Evolutionary conservation across 495 filamentous ascomycete species (phyloP).

Genomic region (Hypoxylon lenormandii): DNA sequence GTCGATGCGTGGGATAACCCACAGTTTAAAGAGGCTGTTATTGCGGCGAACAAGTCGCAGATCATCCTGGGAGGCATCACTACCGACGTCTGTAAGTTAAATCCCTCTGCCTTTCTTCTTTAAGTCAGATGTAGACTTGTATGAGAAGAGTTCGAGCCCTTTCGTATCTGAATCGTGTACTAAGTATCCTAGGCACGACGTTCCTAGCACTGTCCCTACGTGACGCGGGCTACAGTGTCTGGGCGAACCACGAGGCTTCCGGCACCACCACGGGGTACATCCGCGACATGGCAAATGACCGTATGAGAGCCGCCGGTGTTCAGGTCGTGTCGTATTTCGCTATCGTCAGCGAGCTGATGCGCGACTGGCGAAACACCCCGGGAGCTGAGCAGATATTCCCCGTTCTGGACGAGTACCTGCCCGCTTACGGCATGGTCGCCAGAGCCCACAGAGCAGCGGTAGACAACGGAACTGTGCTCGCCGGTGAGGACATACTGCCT

Average conservation of each 20-base stretch:
- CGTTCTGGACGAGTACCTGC: constrained; percentile 70
- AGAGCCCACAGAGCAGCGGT: constrained; percentile 60
- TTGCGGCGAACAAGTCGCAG: constrained; percentile 73
- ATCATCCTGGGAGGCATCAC: constrained; percentile 79
- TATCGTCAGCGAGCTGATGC: constrained; percentile 79
- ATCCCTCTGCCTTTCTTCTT: constrained; percentile 10
- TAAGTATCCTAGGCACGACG: constrained; percentile 62
- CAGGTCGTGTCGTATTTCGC: constrained; percentile 72
- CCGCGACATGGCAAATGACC: constrained; percentile 69
- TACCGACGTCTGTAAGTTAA: constrained; percentile 75
- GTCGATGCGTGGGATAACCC: constrained; percentile 84
- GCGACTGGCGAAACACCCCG: constrained; percentile 79
- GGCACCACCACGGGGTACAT: constrained; percentile 57
- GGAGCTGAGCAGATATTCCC: constrained; percentile 72
- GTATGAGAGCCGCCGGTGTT: constrained; percentile 76
- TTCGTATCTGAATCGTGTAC: neutral
- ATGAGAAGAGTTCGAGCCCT: no score
- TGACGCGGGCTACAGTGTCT: constrained; percentile 80
- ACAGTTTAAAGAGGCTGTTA: constrained; percentile 75
- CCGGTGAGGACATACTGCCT: constrained; percentile 59
- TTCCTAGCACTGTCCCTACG: constrained; percentile 79
- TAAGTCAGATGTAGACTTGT: neutral
- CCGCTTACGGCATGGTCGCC: constrained; percentile 61
- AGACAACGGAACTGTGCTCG: constrained; percentile 57
- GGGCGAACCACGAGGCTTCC: constrained; percentile 77